Evolutionary conservation across 2,329 filamentous ascomycete species (phyloP).

Genomic region (Neopestalotiopsis clavispora): DNA sequence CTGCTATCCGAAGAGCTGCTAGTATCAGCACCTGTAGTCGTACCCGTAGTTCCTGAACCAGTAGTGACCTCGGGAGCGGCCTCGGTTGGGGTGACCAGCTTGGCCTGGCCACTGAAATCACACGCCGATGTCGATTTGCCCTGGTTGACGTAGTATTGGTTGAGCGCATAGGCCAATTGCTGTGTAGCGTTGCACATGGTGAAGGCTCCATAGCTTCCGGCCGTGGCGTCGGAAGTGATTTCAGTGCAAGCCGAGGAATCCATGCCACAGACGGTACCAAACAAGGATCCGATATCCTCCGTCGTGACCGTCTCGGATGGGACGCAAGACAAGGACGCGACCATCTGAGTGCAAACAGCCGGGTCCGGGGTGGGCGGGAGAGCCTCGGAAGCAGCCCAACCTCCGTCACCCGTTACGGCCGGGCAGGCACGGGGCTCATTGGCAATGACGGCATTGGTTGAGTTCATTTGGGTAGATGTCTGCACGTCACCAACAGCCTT

Average conservation of each 20-base stretch:
- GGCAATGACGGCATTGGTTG: slow-evolving; percentile 58
- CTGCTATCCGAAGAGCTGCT: background rate
- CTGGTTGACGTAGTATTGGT: slow-evolving; percentile 58
- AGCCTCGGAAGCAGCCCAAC: slow-evolving; percentile 62
- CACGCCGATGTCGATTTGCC: slow-evolving; percentile 53
- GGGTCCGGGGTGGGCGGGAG: slow-evolving; percentile 73
- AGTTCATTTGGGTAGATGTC: slow-evolving; percentile 57
- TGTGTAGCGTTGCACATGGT: slow-evolving; percentile 63
- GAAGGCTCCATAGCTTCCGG: slow-evolving; percentile 62
- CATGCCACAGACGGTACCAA: slow-evolving; percentile 40
- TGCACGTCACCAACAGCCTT: slow-evolving; percentile 54
- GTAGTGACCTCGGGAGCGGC: slow-evolving; percentile 12
- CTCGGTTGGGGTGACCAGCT: slow-evolving; percentile 35
- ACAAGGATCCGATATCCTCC: slow-evolving; percentile 54
- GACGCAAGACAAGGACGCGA: slow-evolving; percentile 64
- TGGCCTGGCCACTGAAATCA: slow-evolving; percentile 59
- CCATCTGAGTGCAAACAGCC: slow-evolving; percentile 72
- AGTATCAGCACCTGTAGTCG: background rate
- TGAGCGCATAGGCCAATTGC: slow-evolving; percentile 61
- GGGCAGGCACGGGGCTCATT: slow-evolving; percentile 69
- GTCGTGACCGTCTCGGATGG: slow-evolving; percentile 54
- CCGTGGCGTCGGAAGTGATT: slow-evolving; percentile 56
- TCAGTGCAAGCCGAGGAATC: slow-evolving; percentile 53
- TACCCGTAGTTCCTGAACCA: background rate
- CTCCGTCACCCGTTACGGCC: slow-evolving; percentile 44